These are phyloP conservation scores for Fusarium sororula DNA, from an alignment of 2,329 filamentous ascomycete genomes.

Conservation along the genomic window DNA sequence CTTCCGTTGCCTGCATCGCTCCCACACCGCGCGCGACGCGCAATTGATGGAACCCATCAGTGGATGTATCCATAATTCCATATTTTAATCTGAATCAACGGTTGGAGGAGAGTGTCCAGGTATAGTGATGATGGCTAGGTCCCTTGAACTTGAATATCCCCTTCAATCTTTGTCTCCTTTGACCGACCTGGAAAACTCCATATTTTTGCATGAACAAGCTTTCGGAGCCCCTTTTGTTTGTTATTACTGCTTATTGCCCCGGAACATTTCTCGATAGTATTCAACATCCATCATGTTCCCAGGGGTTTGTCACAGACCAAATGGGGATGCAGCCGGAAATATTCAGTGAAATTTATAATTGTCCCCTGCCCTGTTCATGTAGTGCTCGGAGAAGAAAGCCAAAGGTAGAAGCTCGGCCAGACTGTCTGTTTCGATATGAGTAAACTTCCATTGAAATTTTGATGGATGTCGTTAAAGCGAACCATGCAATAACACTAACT, in stretches of 20 bases:
- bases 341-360: neutral
- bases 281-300: neutral
- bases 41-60: conserved; percentile 14
- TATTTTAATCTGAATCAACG: conserved; percentile 13
- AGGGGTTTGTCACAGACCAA: conserved; percentile 15
- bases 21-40: conserved; percentile 2
- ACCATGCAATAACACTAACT: neutral
- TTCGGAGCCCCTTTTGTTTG: conserved; percentile 19
- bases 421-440: neutral
- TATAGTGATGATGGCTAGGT: neutral
- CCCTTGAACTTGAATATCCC: conserved; percentile 1
- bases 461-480: conserved; percentile 1
- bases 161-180: conserved; percentile 12
- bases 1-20: neutral
- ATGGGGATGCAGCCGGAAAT: conserved; percentile 5
- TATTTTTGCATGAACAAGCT: conserved; percentile 27
- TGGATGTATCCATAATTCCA: neutral
- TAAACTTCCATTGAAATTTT: neutral
- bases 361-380: neutral
- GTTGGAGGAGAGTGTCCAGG: neutral
- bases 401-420: neutral
- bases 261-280: neutral
- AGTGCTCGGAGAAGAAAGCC: conserved; percentile 9
- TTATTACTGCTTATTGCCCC: conserved; percentile 5
- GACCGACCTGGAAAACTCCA: conserved; percentile 10